Conservation (phyloP, 2,329 filamentous ascomycete species). For the Orbilia brochopaga region DNA sequence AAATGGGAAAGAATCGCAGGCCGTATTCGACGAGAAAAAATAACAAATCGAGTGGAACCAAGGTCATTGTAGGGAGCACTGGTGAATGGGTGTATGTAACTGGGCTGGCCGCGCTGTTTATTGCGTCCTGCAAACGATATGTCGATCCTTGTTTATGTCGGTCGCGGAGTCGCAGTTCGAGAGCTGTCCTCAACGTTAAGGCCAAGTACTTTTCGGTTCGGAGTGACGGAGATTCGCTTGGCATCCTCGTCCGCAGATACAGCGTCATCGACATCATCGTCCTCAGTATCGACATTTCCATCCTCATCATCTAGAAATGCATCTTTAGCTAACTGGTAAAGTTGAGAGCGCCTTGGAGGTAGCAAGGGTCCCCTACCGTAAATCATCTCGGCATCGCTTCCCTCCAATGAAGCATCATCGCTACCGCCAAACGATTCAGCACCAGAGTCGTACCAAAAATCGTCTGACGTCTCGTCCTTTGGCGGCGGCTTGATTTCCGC, state of each 20-base stretch:
- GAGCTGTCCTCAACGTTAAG: slow-evolving; percentile 44
- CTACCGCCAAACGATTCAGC: slow-evolving; percentile 54
- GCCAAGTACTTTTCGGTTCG: slow-evolving; percentile 37
- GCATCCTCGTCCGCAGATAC: slow-evolving; percentile 21
- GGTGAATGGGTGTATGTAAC: background rate
- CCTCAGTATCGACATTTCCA: slow-evolving; percentile 50
- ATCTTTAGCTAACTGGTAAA: slow-evolving; percentile 29
- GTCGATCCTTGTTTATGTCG: slow-evolving; percentile 8
- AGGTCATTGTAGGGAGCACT: background rate
- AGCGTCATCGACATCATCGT: slow-evolving; percentile 39
- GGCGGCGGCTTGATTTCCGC: slow-evolving; percentile 67
- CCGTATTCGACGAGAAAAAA: background rate
- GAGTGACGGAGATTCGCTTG: slow-evolving; percentile 27
- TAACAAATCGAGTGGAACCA: background rate
- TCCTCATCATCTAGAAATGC: slow-evolving; percentile 56
- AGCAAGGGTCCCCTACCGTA: slow-evolving; percentile 51
- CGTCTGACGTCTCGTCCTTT: slow-evolving; percentile 70
- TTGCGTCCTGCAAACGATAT: background rate
- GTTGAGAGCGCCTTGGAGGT: background rate
- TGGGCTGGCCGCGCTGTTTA: background rate
- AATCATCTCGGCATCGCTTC: slow-evolving; percentile 55
- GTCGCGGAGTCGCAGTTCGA: slow-evolving; percentile 45
- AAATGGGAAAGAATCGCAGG: background rate
- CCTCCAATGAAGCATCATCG: slow-evolving; percentile 44
- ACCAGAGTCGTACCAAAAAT: slow-evolving; percentile 80